Evolutionary conservation across 2,329 filamentous ascomycete species (phyloP), one percentile per base, ranked within the genome.

Genomic region (Aspergillus persii): DNA sequence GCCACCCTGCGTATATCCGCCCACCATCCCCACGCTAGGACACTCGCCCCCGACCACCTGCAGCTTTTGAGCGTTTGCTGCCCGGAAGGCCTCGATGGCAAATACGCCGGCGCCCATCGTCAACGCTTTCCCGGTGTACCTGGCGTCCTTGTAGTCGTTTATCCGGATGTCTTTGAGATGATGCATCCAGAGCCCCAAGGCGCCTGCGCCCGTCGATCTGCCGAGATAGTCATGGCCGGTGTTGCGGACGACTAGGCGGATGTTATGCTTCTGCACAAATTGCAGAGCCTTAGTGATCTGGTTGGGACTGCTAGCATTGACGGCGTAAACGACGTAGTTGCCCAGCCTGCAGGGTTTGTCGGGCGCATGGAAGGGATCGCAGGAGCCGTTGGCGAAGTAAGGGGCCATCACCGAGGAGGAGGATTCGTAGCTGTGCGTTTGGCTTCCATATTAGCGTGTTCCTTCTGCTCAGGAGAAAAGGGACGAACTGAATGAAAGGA

Each of bases 1-100:
- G 12, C 84, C 86, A 4, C 85, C 85, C 68, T 86, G 83, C 3
- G 77, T 80, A 64, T 83, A 89, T 1, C 86, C 86, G 15, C 86
- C 86, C 0, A 83, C 81, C 7, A 85, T 64, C 1, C 85, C 85
- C 4, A 88, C 85, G 0, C 80, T 83, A 0, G 79, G 80, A 41
- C 79, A 80, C 2, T 79, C 79, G 2, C 86, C 86, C 1, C 81
- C 83, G 0, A 89, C 81, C 4, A 87, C 73, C 1, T 78, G 77
- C 15, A 84, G 71, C 51, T 81, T 78, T 57, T 77, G 66, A 1
- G 74, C 64, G 53, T 81, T 73, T 0, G 83, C 78, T 8, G 76
- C 72, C 0, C 74, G 66, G 61, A 85, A 82, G 0, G 83, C 70
- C 5, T 84, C 77, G 27, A 69, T 75, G 63, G 83, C 83, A 54